Base-by-base conservation (phyloP, 2,329 filamentous ascomycete species). In the Arthrobotrys megalospora region DNA sequence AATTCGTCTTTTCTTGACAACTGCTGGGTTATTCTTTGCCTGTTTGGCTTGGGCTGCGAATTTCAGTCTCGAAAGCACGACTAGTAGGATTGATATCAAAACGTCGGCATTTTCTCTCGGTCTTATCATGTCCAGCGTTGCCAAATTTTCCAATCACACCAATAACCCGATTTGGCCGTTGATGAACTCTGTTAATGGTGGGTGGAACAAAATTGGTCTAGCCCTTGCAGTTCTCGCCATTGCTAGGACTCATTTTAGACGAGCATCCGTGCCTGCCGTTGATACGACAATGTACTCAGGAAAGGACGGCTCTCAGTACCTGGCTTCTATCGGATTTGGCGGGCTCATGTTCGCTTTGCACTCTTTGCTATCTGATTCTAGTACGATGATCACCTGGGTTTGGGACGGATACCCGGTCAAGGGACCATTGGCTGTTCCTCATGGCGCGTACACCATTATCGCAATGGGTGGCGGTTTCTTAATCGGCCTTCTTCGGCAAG, bases 101-200 rank as follows among this genome's bases (percentile, higher is more conserved):
- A 89, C 97, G 65, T 87, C 93, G 38, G 93, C 93, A 0, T 97
- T 93, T 88, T 87, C 89, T 47, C 88, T 94, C 70, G 96, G 96
- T 34, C 86, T 99, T 69, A 89, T 97, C 75, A 88, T 93, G 80
- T 98, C 95, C 1, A 93, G 91, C 78, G 88, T 97, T 66, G 90
- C 93, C 81, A 99, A 99, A 84, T 98, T 97, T 83, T 93, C 94
- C 0, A 97, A 91, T 87, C 89, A 91, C 83, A 97, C 95, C 19
- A 98, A 97, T 85, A 99, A 99, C 83, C 96, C 96, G 0, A 90
- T 98, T 79, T 99, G 96, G 96, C 94, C 96, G 0, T 92, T 96
- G 79, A 92, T 98, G 89, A 92, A 97, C 84, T 90, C 90, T 34
- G 89, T 88, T 7, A 99, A 97, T 83, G 96, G 96, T 43, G 96